Percentiles rank a stretch among this genome's conserved stretches.
These are phyloP conservation scores for Atkinsonella hypoxylon DNA, from an alignment of 2,329 filamentous ascomycete genomes.

Conservation along the genomic window DNA sequence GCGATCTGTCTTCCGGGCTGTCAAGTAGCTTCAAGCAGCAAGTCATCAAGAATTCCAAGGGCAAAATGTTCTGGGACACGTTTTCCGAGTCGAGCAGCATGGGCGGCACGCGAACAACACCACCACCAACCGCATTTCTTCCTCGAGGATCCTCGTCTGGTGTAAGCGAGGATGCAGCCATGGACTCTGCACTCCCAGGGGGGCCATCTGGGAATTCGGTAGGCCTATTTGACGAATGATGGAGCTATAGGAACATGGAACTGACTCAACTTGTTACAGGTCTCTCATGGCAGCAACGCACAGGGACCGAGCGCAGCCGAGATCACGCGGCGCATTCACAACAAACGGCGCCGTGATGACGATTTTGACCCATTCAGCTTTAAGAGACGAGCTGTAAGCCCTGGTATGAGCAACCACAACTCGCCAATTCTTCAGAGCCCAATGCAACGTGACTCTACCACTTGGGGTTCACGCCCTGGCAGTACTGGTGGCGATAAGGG, in stretches of 20 bases:
- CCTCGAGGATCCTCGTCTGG: slow-evolving; percentile 47
- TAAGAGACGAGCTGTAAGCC: slow-evolving; percentile 84
- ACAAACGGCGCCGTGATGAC: slow-evolving; percentile 78
- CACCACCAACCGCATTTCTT: slow-evolving; percentile 53
- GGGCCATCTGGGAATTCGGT: slow-evolving; percentile 23
- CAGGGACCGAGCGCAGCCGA: slow-evolving; percentile 57
- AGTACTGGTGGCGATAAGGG: slow-evolving; percentile 45
- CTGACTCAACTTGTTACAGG: background rate
- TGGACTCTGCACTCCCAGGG: slow-evolving; percentile 52
- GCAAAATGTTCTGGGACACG: slow-evolving; percentile 60
- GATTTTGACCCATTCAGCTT: slow-evolving; percentile 81
- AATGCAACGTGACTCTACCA: slow-evolving; percentile 54
- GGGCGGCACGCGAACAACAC: slow-evolving; percentile 40
- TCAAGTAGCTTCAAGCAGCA: slow-evolving; percentile 67
- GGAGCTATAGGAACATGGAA: background rate
- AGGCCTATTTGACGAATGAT: background rate
- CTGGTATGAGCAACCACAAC: slow-evolving; percentile 82
- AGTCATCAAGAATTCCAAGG: slow-evolving; percentile 58
- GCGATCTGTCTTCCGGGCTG: slow-evolving; percentile 33
- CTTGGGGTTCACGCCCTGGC: slow-evolving; percentile 61
- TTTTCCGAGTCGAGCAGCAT: slow-evolving; percentile 57
- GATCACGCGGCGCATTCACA: slow-evolving; percentile 64
- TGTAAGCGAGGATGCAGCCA: slow-evolving; percentile 57
- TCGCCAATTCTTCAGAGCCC: slow-evolving; percentile 82
- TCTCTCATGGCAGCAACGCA: slow-evolving; percentile 20